Conservation (phyloP, 2,329 filamentous ascomycete genomes). For the Colletotrichum spinosum region DNA sequence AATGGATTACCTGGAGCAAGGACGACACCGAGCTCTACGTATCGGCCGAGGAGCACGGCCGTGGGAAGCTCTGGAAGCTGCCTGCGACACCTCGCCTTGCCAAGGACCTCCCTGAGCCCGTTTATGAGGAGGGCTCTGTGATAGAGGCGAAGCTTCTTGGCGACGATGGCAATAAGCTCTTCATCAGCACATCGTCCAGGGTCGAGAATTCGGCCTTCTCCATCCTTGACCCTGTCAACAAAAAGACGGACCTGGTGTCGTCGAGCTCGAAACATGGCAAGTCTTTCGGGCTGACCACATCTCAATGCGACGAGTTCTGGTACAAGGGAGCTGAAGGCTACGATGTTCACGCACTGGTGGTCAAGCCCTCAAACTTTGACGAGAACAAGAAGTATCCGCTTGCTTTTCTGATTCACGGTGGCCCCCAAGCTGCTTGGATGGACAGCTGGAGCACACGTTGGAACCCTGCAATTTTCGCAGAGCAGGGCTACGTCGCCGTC, state of each 20-base stretch:
- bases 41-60: constrained; percentile 78
- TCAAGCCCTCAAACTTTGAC: constrained; percentile 77
- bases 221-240: constrained; percentile 63
- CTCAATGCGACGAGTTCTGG: constrained; percentile 77
- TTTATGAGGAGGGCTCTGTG: constrained; percentile 67
- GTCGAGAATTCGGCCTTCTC: constrained; percentile 79
- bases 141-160: constrained; percentile 64
- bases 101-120: constrained; percentile 57
- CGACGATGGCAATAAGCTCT: constrained; percentile 59
- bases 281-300: constrained; percentile 72
- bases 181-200: constrained; percentile 76
- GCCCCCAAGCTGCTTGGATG: constrained; percentile 81
- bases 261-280: constrained; percentile 75
- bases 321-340: constrained; percentile 72
- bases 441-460: constrained; percentile 85
- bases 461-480: constrained; percentile 88
- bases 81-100: constrained; percentile 65
- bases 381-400: constrained; percentile 80
- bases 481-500: constrained; percentile 88
- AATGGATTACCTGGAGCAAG: constrained; percentile 66
- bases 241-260: constrained; percentile 60
- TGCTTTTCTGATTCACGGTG: constrained; percentile 84
- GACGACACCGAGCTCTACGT: constrained; percentile 75
- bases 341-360: constrained; percentile 76
- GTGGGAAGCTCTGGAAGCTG: constrained; percentile 70